Conservation (phyloP, 2,329 filamentous ascomycete genomes). For the Sporothrix dimorphospora region DNA sequence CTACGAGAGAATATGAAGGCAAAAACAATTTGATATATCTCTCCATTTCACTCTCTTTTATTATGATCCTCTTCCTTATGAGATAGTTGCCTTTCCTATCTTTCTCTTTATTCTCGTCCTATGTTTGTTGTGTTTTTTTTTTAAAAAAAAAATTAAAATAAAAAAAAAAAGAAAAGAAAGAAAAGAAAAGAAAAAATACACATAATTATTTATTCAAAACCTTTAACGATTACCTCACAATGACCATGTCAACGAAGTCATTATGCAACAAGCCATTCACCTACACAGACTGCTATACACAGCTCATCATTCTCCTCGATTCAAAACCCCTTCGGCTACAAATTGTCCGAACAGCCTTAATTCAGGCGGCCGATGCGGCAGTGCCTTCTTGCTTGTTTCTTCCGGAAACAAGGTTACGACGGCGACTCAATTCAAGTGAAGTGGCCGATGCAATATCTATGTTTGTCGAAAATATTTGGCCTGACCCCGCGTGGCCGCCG, state of each 20-base stretch:
- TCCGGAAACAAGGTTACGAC: not conserved
- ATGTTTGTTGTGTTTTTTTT: not conserved
- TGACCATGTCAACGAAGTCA: not conserved
- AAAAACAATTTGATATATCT: not conserved
- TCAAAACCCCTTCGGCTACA: not conserved
- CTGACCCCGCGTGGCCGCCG: not conserved
- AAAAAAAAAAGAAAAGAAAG: too few relatives aligned
- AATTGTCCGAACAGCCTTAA: constrained; percentile 26
- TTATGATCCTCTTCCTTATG: too few relatives aligned
- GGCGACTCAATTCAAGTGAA: not conserved
- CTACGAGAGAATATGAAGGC: too few relatives aligned
- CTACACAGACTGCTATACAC: not conserved
- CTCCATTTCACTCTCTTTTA: not conserved
- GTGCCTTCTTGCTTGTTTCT: not conserved
- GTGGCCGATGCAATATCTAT: not conserved
- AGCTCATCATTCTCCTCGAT: not conserved
- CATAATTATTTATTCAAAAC: too few relatives aligned
- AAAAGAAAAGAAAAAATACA: too few relatives aligned
- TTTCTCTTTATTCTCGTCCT: not conserved
- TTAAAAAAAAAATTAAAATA: not conserved
- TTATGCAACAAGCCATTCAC: not conserved
- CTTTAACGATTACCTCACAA: not conserved
- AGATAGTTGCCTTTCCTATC: not conserved
- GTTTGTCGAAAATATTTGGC: not conserved
- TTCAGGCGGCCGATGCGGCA: not conserved